Percentiles rank a stretch among this genome's conserved stretches.
Conservation (phyloP, 2,329 filamentous ascomycete species). For the Cytospora chrysosperma region DNA sequence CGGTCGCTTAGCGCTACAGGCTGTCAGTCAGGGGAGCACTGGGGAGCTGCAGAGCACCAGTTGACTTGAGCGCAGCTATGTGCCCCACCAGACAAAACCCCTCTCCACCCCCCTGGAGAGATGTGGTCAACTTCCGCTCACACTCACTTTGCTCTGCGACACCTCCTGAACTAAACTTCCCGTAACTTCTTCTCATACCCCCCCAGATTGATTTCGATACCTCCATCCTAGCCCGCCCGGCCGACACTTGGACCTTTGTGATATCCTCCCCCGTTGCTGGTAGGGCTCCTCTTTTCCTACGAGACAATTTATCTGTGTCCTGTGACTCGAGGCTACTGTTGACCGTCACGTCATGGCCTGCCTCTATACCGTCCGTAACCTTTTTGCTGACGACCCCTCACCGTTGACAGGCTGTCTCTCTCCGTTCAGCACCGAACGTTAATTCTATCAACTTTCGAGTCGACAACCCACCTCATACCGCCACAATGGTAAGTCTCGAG, state of each 20-base stretch:
- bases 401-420: conserved; percentile 22
- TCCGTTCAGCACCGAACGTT: conserved; percentile 8
- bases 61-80: not conserved
- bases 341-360: conserved; percentile 21
- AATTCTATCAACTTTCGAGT: conserved; percentile 9
- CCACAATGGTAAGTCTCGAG: conserved; percentile 21
- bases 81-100: conserved; percentile 18
- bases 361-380: not conserved
- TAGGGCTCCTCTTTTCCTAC: conserved; percentile 1
- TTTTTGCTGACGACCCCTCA: conserved; percentile 25
- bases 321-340: not conserved
- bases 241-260: conserved; percentile 13
- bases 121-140: conserved; percentile 22
- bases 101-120: conserved; percentile 4
- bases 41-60: not conserved
- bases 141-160: conserved; percentile 16
- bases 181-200: not conserved
- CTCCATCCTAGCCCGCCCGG: conserved; percentile 8
- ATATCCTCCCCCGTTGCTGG: conserved; percentile 12
- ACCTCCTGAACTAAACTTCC: conserved; percentile 8
- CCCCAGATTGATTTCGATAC: conserved; percentile 14
- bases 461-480: conserved; percentile 7
- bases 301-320: not conserved
- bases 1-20: not conserved
- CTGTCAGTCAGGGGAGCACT: not conserved